Conservation (phyloP, 1,284 basidiomycete species). For the Sporisorium exsertum region DNA sequence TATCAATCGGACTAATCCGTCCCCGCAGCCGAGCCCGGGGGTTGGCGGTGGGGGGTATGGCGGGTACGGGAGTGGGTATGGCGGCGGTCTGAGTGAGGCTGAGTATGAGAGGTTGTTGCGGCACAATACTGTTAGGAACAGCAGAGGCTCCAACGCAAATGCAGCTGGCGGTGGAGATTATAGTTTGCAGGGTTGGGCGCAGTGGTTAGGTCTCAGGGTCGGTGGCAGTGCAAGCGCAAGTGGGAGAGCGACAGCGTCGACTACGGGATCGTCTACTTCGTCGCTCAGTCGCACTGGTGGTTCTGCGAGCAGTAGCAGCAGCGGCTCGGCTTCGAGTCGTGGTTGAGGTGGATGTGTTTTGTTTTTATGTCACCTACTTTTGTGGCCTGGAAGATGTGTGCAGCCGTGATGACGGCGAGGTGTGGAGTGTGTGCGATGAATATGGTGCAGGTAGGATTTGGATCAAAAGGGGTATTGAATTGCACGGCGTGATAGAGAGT, state of each 20-base stretch:
- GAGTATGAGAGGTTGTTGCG: constrained; percentile 50
- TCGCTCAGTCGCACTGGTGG: not conserved
- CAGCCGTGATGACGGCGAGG: no score
- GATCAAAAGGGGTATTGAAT: no score
- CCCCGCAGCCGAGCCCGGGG: constrained; percentile 29
- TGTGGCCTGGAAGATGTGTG: not conserved
- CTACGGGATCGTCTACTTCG: not conserved
- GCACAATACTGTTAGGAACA: constrained; percentile 36
- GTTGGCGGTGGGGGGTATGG: constrained; percentile 21
- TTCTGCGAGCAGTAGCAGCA: constrained; percentile 5
- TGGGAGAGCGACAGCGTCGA: not conserved
- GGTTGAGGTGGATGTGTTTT: not conserved
- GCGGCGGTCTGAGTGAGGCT: constrained; percentile 38
- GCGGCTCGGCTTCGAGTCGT: not conserved
- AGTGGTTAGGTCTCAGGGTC: constrained; percentile 21
- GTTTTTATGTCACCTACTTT: not conserved
- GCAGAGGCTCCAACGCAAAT: not conserved
- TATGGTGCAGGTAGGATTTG: no score
- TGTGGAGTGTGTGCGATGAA: no score
- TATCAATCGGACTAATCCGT: constrained; percentile 38
- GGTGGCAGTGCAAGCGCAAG: not conserved
- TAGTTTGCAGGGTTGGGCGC: constrained; percentile 38
- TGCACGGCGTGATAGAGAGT: not conserved
- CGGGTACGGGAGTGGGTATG: constrained; percentile 27
- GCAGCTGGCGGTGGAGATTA: constrained; percentile 14